Percentiles rank a stretch among this genome's conserved stretches.
phyloP scores from a whole-genome alignment of 2,329 filamentous ascomycete species.

The Orbilia ellipsospora region DNA sequence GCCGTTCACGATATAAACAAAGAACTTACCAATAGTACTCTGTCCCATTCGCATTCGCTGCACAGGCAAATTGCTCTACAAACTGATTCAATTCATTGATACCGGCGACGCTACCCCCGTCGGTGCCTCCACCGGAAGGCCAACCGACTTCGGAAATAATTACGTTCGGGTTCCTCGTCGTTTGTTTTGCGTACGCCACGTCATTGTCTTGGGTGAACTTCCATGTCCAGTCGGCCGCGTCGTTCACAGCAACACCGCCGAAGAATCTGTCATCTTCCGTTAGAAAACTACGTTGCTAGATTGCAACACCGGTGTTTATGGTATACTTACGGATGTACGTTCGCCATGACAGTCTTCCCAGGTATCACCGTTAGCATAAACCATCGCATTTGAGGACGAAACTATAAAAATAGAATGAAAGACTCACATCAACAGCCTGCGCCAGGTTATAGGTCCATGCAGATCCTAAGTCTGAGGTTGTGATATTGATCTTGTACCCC shows the following conservation, averaged over 20 bases:
- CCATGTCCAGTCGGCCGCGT: conserved; percentile 83
- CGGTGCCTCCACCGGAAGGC: conserved; percentile 83
- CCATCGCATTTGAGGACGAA: too few relatives aligned
- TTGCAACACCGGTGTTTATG: not conserved
- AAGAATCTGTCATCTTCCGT: conserved; percentile 72
- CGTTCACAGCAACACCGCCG: conserved; percentile 75
- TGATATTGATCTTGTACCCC: conserved; percentile 77
- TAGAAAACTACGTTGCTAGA: conserved; percentile 1
- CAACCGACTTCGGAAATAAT: conserved; percentile 92
- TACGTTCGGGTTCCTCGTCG: conserved; percentile 71
- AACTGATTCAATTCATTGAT: conserved; percentile 85
- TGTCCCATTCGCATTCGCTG: conserved; percentile 80
- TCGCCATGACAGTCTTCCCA: conserved; percentile 77
- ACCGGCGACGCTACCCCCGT: conserved; percentile 79
- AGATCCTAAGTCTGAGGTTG: conserved; percentile 88
- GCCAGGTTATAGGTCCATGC: conserved; percentile 82
- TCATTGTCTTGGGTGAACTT: conserved; percentile 81
- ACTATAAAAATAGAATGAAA: conserved; percentile 59
- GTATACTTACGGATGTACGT: conserved; percentile 77
- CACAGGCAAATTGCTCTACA: conserved; percentile 85
- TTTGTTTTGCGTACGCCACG: conserved; percentile 71
- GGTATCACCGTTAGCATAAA: conserved; percentile 14
- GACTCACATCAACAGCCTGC: conserved; percentile 73
- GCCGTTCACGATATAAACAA: too few relatives aligned
- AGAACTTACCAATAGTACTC: conserved; percentile 85